A percentile compares a stretch with the other conserved stretches of the same genome.
phyloP scores from a whole-genome alignment of 495 filamentous ascomycete species.

The Letharia columbiana region DNA sequence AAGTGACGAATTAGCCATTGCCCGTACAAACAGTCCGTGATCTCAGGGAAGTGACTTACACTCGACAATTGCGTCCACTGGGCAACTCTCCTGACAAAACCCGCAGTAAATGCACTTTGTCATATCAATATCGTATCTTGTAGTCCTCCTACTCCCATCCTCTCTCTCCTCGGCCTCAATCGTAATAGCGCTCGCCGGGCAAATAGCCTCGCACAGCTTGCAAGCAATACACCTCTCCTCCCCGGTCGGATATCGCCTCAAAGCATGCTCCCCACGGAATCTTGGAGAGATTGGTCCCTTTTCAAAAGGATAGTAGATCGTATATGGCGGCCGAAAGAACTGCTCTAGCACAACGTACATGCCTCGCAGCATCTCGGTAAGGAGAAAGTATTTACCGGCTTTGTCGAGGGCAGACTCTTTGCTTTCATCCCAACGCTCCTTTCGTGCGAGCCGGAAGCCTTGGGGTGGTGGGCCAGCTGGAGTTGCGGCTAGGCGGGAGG shows the following conservation, averaged over 20 bases:
- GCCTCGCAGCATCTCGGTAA: constrained; percentile 90
- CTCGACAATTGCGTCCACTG: constrained; percentile 96
- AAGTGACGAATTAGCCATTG: constrained; percentile 1
- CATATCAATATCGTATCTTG: constrained; percentile 99
- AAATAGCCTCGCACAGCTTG: constrained; percentile 98
- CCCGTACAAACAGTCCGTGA: background rate
- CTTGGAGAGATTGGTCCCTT: constrained; percentile 97
- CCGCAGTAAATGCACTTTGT: constrained; percentile 99
- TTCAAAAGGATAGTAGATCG: constrained; percentile 97
- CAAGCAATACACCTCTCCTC: constrained; percentile 99
- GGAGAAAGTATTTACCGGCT: constrained; percentile 83
- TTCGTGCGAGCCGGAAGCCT: constrained; percentile 63
- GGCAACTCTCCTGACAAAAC: constrained; percentile 98
- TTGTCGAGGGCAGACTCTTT: constrained; percentile 66
- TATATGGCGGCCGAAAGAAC: constrained; percentile 95
- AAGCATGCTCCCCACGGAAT: constrained; percentile 94
- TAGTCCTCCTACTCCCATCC: constrained; percentile 88
- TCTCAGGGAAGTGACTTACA: constrained; percentile 37
- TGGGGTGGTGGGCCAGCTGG: constrained; percentile 67
- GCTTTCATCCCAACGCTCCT: constrained; percentile 61
- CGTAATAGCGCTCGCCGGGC: constrained; percentile 92
- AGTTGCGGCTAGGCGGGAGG: constrained; percentile 51
- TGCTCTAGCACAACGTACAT: constrained; percentile 98
- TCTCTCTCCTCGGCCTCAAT: constrained; percentile 98
- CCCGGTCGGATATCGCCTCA: constrained; percentile 89